phyloP scores from a whole-genome alignment of 2,329 filamentous ascomycete species.

The Aspergillus ibericus region DNA sequence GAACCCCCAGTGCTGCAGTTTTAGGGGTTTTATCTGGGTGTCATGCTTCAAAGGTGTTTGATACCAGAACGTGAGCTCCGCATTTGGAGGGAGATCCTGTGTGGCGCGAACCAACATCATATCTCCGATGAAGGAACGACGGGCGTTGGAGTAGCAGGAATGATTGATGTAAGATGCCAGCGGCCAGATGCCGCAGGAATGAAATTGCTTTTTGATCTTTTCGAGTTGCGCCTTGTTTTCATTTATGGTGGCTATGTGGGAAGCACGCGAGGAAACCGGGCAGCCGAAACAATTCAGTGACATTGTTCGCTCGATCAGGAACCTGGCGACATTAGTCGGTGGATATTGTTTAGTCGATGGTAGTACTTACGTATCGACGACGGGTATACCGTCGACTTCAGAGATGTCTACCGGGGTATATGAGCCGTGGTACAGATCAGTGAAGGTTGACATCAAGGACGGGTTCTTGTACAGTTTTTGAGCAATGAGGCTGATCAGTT shows the following conservation, averaged over 20 bases:
- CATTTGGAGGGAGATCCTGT: slow-evolving; percentile 42
- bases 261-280: slow-evolving; percentile 23
- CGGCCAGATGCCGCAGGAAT: slow-evolving; percentile 50
- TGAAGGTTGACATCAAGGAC: slow-evolving; percentile 33
- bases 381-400: slow-evolving; percentile 37
- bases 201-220: not conserved
- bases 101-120: slow-evolving; percentile 54
- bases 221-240: not conserved
- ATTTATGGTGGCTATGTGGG: slow-evolving; percentile 17
- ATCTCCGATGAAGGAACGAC: slow-evolving; percentile 55
- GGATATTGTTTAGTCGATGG: not conserved
- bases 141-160: slow-evolving; percentile 50
- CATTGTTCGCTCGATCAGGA: slow-evolving; percentile 48
- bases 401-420: slow-evolving; percentile 35
- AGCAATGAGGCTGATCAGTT: slow-evolving; percentile 43
- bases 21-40: not conserved
- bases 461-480: slow-evolving; percentile 52
- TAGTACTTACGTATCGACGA: slow-evolving; percentile 50
- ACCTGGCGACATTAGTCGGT: slow-evolving; percentile 34
- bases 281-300: slow-evolving; percentile 49
- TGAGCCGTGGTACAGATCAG: slow-evolving; percentile 42
- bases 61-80: slow-evolving; percentile 52
- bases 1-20: slow-evolving; percentile 26
- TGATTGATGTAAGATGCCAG: slow-evolving; percentile 56
- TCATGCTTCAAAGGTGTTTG: slow-evolving; percentile 15